Percentiles rank a stretch among this genome's conserved stretches.
Conservation (phyloP, 768 basidiomycete species). For the Tephrocybe rancida region DNA sequence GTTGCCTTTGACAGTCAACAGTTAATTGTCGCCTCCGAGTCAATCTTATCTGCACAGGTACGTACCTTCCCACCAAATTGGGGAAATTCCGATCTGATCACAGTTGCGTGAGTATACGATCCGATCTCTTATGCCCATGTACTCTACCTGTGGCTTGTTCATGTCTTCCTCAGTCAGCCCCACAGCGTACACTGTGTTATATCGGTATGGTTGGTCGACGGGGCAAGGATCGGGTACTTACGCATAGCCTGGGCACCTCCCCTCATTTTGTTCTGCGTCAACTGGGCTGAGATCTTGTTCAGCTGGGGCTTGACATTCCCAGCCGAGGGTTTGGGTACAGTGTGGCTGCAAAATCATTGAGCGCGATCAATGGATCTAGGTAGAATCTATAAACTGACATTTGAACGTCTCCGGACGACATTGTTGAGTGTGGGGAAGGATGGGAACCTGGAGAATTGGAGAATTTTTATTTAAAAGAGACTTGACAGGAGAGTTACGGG, state of each 20-base stretch:
- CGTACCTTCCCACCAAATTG: slow-evolving; percentile 92
- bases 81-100: slow-evolving; percentile 79
- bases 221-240: slow-evolving; percentile 35
- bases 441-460: background rate
- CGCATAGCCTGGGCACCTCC: slow-evolving; percentile 89
- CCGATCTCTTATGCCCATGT: background rate
- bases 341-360: slow-evolving; percentile 34
- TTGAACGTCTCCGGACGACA: slow-evolving; percentile 53
- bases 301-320: slow-evolving; percentile 40
- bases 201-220: background rate
- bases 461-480: background rate
- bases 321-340: slow-evolving; percentile 36
- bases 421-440: slow-evolving; percentile 22
- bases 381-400: slow-evolving; percentile 16
- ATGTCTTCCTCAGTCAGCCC: slow-evolving; percentile 81
- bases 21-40: background rate
- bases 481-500: background rate
- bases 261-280: slow-evolving; percentile 76
- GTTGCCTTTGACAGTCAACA: slow-evolving; percentile 53
- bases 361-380: background rate
- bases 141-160: slow-evolving; percentile 79
- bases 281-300: slow-evolving; percentile 73
- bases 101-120: slow-evolving; percentile 7
- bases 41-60: background rate
- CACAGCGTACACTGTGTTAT: slow-evolving; percentile 67